Percentiles rank a stretch among this genome's conserved stretches.
Conservation (phyloP, 768 basidiomycete species). For the Russula foetens region DNA sequence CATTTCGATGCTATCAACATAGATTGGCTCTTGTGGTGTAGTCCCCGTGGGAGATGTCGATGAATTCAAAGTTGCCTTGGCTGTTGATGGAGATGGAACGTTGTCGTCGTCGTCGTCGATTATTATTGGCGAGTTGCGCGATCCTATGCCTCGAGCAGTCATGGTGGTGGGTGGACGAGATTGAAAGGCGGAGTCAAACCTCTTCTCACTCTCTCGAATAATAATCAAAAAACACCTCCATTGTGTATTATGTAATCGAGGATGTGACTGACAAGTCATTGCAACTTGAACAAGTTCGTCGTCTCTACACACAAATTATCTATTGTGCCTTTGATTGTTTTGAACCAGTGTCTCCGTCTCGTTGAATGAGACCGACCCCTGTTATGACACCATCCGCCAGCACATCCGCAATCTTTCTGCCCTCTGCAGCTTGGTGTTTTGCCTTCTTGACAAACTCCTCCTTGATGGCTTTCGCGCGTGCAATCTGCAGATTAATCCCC, state of each 20-base stretch:
- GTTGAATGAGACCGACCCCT: constrained; percentile 66
- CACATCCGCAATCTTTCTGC: constrained; percentile 62
- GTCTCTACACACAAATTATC: not conserved
- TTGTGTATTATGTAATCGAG: constrained; percentile 4
- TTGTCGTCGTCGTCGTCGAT: constrained; percentile 19
- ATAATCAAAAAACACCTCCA: too few species aligned
- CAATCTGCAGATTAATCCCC: constrained; percentile 36
- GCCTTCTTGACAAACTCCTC: constrained; percentile 63
- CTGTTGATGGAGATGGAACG: not conserved
- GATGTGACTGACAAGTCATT: too few species aligned
- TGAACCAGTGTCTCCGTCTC: constrained; percentile 26
- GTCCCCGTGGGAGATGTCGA: not conserved
- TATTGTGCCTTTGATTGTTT: constrained; percentile 7
- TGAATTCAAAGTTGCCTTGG: not conserved
- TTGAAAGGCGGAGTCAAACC: not conserved
- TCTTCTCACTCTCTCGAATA: too few species aligned
- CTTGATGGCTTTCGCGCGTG: constrained; percentile 62
- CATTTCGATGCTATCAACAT: not conserved
- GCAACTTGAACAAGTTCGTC: too few species aligned
- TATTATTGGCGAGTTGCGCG: constrained; percentile 16
- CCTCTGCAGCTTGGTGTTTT: constrained; percentile 56
- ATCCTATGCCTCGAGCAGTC: constrained; percentile 9
- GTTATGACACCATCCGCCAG: constrained; percentile 67
- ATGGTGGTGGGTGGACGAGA: not conserved
- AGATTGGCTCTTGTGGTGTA: not conserved